These are phyloP conservation scores for Fonsecaea pedrosoi DNA, from an alignment of 2,329 filamentous ascomycete species.

Conservation along the genomic window DNA sequence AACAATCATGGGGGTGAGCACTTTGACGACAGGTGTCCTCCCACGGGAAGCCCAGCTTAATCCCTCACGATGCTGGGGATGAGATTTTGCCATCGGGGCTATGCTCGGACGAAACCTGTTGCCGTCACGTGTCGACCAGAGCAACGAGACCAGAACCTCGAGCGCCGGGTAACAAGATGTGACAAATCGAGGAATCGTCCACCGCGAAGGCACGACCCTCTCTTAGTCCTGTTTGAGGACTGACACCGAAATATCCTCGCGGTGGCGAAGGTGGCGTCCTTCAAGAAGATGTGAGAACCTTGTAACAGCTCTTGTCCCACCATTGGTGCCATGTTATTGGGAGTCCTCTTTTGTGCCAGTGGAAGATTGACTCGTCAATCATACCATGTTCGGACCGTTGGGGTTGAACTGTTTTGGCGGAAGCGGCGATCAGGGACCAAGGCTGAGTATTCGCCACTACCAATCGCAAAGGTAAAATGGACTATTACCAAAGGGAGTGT, in stretches of 20 bases:
- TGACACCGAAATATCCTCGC: not conserved
- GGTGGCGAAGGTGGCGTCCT: not conserved
- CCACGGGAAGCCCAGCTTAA: not conserved
- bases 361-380: not conserved
- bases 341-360: not conserved
- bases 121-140: not conserved
- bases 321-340: not conserved
- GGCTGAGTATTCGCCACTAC: not conserved
- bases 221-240: not conserved
- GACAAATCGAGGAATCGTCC: not conserved
- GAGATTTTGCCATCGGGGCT: not conserved
- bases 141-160: not conserved
- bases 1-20: not conserved
- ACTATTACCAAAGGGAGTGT: not conserved
- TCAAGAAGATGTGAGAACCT: not conserved
- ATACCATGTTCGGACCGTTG: not conserved
- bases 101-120: not conserved
- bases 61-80: not conserved
- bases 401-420: not conserved
- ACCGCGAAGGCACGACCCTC: not conserved
- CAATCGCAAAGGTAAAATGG: not conserved
- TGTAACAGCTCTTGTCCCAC: not conserved
- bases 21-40: not conserved
- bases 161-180: not conserved
- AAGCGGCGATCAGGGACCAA: not conserved